Base-by-base conservation (phyloP, 2,329 filamentous ascomycete genomes). In the Penicillium sumatraense region DNA sequence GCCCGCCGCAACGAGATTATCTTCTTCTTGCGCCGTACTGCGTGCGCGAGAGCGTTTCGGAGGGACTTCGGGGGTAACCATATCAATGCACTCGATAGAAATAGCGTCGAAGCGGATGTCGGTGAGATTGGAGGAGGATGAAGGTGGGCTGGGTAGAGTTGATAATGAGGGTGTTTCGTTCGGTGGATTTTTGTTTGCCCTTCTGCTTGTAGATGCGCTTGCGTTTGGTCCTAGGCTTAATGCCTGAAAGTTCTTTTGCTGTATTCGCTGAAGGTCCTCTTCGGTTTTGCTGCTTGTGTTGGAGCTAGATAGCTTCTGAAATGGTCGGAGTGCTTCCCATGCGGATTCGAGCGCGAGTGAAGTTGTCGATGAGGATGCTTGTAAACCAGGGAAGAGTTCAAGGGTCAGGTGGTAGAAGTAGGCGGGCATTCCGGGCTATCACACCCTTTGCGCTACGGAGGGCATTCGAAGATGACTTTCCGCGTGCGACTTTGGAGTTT, bases 51-150 rank as follows among this genome's bases (percentile, higher is more conserved):
- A 63, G 58, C 40, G 65, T 67, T 56, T 40, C 16, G 65, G 52
- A 54, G 66, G 68, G 26, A 63, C 60, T 9, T 60, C 64, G 55
- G 66, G 67, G 3, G 70, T 61, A 44, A 80, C 78, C 81, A 93
- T 87, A 72, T 96, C 89, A 72, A 96, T 86, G 67, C 90, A 90
- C 72, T 93, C 87, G 38, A 97, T 85, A 51, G 83, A 84, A 49
- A 98, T 83, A n/a, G 80, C 81, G 41, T 89, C 90, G 71, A 96
- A 91, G 50, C 95, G 83, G 88, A 90, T 93, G 73, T 98, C 93
- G 51, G 75, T 56, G 26, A 27, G 26, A 10, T 46, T 44, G 14
- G 40, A 68, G 51, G 26, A 69, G 54, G 36, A 56, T 42, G 16
- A 21, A 4, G 7, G 55, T 44, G 42, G 59, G 47, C 27, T 59